phyloP scores from a whole-genome alignment of 768 basidiomycete species.

The Tubosaeta brunneosetosa region DNA sequence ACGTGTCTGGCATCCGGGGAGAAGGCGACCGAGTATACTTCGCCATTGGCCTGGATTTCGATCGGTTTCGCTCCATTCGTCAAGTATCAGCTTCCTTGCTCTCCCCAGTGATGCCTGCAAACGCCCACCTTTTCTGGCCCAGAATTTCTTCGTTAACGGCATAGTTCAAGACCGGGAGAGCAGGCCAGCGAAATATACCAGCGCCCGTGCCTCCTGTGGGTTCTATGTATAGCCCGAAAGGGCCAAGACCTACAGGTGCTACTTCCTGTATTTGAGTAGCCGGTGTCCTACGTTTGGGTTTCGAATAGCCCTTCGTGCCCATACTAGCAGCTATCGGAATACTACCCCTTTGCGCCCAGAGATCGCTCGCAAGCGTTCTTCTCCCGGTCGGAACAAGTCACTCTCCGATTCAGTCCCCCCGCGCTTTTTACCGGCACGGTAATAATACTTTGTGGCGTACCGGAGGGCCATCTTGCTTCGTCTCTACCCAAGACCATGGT shows the following conservation, averaged over 20 bases:
- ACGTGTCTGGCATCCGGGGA: slow-evolving; percentile 1
- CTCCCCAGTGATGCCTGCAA: not conserved
- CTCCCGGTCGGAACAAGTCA: not conserved
- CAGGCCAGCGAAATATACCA: not conserved
- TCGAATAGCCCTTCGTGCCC: not conserved
- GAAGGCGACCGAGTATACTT: slow-evolving; percentile 3
- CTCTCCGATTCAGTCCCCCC: not conserved
- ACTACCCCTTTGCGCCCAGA: not conserved
- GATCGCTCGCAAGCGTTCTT: not conserved
- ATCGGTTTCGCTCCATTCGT: not conserved
- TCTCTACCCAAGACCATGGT: not conserved
- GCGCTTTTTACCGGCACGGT: not conserved
- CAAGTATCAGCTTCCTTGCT: not conserved
- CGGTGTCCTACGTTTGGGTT: not conserved
- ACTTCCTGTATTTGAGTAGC: slow-evolving; percentile 2
- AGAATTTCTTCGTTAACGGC: not conserved
- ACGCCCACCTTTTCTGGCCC: not conserved
- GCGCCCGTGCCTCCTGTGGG: not conserved
- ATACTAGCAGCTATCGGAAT: not conserved
- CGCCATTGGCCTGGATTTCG: slow-evolving; percentile 2
- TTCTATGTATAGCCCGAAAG: not conserved
- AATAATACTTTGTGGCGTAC: not conserved
- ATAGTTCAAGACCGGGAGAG: not conserved
- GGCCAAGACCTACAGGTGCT: not conserved
- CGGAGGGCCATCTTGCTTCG: not conserved